Conservation (phyloP, 225 moss, liverwort and hornwort genomes). For the Marchantia paleacea region DNA sequence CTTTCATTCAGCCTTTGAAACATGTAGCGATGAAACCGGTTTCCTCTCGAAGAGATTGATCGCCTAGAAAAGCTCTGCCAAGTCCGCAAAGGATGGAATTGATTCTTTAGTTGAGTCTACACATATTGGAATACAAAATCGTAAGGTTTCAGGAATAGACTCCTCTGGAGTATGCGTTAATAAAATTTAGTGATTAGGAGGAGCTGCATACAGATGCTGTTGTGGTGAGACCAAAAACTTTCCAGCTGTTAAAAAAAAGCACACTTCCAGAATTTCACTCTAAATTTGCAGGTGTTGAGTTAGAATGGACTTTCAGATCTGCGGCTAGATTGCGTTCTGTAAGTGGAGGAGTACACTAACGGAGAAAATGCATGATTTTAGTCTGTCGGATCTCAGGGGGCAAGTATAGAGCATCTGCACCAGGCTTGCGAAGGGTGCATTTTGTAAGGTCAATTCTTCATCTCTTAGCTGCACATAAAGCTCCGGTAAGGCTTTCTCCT, state of each 20-base stretch:
- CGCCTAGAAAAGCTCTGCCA: background rate
- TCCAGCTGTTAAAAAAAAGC: too few relatives aligned
- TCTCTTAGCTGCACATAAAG: conserved; percentile 92
- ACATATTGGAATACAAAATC: background rate
- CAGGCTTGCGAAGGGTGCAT: conserved; percentile 77
- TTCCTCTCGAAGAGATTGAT: too few relatives aligned
- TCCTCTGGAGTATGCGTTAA: too few relatives aligned
- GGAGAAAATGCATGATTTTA: conserved; percentile 81
- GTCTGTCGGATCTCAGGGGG: conserved; percentile 63
- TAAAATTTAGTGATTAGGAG: too few relatives aligned
- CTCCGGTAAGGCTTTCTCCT: conserved; percentile 87
- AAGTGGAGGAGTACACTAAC: conserved; percentile 94
- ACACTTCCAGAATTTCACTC: background rate
- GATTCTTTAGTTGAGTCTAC: background rate
- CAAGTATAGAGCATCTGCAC: conserved; percentile 72
- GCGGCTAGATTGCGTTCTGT: background rate
- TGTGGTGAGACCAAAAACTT: background rate
- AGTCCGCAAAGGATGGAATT: background rate
- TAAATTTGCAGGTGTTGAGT: background rate
- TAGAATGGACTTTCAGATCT: background rate
- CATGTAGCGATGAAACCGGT: too few relatives aligned
- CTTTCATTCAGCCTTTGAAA: too few relatives aligned
- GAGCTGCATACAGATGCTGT: too few relatives aligned
- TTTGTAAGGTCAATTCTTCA: conserved; percentile 78
- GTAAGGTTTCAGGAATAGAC: background rate